These are phyloP conservation scores for Harrya chromipes DNA, from an alignment of 768 basidiomycete species.

Conservation along the genomic window DNA sequence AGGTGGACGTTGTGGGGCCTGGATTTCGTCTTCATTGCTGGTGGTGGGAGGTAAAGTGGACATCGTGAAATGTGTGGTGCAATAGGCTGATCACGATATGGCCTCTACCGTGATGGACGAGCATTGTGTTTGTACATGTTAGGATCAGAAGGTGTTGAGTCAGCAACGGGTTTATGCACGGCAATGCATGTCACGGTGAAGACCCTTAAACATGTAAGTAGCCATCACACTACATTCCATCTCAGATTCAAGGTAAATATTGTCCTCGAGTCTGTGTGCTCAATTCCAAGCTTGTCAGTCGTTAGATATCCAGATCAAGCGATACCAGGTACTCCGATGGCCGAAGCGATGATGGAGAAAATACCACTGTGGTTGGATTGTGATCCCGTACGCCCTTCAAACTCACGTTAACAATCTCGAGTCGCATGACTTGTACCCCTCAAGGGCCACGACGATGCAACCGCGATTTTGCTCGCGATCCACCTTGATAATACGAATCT, in stretches of 20 bases:
- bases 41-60: conserved; percentile 20
- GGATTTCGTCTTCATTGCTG: conserved; percentile 54
- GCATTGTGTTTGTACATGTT: conserved; percentile 24
- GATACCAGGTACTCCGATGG: too few relatives aligned
- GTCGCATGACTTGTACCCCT: not conserved
- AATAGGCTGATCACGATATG: not conserved
- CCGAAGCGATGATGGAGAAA: conserved; percentile 11
- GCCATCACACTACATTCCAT: too few relatives aligned
- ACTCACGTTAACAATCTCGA: not conserved
- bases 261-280: too few relatives aligned
- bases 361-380: conserved; percentile 56
- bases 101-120: not conserved
- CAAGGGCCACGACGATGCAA: conserved; percentile 89
- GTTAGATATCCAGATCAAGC: too few relatives aligned
- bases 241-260: too few relatives aligned
- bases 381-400: conserved; percentile 50
- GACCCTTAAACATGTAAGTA: too few relatives aligned
- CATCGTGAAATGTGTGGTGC: conserved; percentile 13
- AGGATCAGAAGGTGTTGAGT: conserved; percentile 14
- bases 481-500: conserved; percentile 64
- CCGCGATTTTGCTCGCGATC: conserved; percentile 74
- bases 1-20: conserved; percentile 56
- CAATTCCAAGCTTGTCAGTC: too few relatives aligned
- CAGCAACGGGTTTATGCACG: too few relatives aligned
- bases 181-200: too few relatives aligned